Conservation (phyloP, 257 asterid genomes). For the Plectranthus barbatus region DNA sequence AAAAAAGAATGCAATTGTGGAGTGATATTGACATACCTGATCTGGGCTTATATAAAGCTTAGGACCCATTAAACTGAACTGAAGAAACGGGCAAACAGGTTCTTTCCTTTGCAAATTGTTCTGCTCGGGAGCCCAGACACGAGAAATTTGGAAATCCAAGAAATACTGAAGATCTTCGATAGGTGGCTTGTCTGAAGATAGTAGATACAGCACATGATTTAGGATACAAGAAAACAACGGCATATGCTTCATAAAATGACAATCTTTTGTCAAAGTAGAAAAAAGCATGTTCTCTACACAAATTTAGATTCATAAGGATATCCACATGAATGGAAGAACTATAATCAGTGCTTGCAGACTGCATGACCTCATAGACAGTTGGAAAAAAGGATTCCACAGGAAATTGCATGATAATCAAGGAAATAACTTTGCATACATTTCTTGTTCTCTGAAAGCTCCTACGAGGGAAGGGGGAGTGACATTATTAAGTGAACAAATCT, state of each 20-base stretch:
- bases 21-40: conserved; percentile 60
- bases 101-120: conserved; percentile 80
- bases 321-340: too few relatives aligned
- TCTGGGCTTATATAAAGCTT: conserved; percentile 90
- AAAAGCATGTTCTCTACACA: not conserved
- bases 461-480: too few relatives aligned
- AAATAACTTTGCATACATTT: too few relatives aligned
- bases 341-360: too few relatives aligned
- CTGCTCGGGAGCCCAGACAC: conserved; percentile 97
- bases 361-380: too few relatives aligned
- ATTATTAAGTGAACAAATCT: too few relatives aligned
- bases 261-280: not conserved
- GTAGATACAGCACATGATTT: not conserved
- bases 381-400: too few relatives aligned
- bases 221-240: not conserved
- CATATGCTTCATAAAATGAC: not conserved
- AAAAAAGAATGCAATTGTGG: not conserved
- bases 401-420: too few relatives aligned
- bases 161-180: conserved; percentile 98
- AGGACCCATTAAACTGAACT: conserved; percentile 98
- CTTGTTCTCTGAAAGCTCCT: too few relatives aligned
- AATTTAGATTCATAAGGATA: too few relatives aligned
- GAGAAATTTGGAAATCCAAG: conserved; percentile 90
- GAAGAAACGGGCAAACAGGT: conserved; percentile 86
- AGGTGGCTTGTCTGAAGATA: conserved; percentile 88